Evolutionary conservation across 2,329 filamentous ascomycete genomes (phyloP), one percentile per base, ranked within the genome.

Genomic region (Fusarium nelsonii): DNA sequence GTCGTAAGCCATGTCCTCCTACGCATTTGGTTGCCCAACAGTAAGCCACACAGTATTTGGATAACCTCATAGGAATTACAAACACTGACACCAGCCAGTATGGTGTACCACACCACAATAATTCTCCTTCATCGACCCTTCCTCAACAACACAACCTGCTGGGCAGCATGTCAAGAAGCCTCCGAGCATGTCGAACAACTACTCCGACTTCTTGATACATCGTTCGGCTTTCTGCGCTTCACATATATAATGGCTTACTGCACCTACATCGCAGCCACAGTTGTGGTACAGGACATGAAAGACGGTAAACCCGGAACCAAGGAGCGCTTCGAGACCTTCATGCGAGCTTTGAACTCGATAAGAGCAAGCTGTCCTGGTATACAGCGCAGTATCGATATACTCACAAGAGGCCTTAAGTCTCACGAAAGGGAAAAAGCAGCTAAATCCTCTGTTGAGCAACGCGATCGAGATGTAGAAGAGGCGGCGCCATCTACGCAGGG

Each of bases 201-300:
- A 0, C 54, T 58, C 1, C 16, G 20, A 8, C 54, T 58, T 0
- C 54, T 58, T 0, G 48, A 58, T 0, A 41, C 11, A 0, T 28
- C 54, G 0, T 54, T 58, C 8, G 54, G 36, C 0, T 54, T 58
- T 11, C 28, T 33, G 1, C 48, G 48, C 0, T 58, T 58, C 0
- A 54, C 54, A 6, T 58, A 58, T 23, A 54, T 58, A n/a, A 58
- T 58, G 54, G 48, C 54, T 0, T 58, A 58, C 6, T 58, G 54
- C 4, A 58, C 54, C 4, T 58, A 58, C 1, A 58, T 36, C 1
- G 48, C 54, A 23, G 48, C 54, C 15, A 58, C 54, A 0, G 46
- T 58, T 1, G 28, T 58, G 1, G 48, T 58, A 3, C 28, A 58
- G 1, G 54, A 54, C 14, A 58, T 54, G 54, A 58, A 58, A 23